Evolutionary conservation across 345 rosid genomes (phyloP).

Genomic region (Murraya paniculata): DNA sequence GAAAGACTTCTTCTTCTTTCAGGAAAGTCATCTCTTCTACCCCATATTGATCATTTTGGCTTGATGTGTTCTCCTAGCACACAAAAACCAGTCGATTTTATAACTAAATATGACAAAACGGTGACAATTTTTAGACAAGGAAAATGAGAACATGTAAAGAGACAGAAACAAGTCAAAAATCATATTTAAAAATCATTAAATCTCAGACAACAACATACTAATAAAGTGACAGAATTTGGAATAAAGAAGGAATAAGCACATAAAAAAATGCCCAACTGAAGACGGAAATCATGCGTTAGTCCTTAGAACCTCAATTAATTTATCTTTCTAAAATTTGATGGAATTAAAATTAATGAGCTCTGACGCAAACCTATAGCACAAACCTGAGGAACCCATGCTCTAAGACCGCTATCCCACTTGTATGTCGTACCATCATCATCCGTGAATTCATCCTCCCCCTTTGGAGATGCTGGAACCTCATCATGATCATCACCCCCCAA

Average conservation of each 20-base stretch:
- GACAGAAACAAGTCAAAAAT: neutral
- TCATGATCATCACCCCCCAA: slow-evolving; percentile 34
- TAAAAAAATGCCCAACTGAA: too few relatives aligned
- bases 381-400: slow-evolving; percentile 98
- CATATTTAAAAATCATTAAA: neutral
- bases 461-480: slow-evolving; percentile 63
- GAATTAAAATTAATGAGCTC: neutral
- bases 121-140: neutral
- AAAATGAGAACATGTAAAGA: neutral
- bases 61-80: slow-evolving; percentile 43
- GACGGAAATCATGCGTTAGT: neutral
- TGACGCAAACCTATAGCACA: slow-evolving; percentile 21
- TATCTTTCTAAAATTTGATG: neutral
- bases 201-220: neutral
- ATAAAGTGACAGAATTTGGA: neutral
- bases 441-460: slow-evolving; percentile 87
- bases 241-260: neutral
- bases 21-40: slow-evolving; percentile 84
- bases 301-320: neutral
- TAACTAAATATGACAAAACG: neutral
- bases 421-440: slow-evolving; percentile 76
- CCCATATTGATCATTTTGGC: slow-evolving; percentile 42
- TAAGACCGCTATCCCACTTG: slow-evolving; percentile 71
- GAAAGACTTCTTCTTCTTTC: slow-evolving; percentile 76
- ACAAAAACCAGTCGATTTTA: slow-evolving; percentile 1